These are phyloP conservation scores for Talaromyces marneffei DNA, from an alignment of 2,329 filamentous ascomycete genomes.

Conservation along the genomic window DNA sequence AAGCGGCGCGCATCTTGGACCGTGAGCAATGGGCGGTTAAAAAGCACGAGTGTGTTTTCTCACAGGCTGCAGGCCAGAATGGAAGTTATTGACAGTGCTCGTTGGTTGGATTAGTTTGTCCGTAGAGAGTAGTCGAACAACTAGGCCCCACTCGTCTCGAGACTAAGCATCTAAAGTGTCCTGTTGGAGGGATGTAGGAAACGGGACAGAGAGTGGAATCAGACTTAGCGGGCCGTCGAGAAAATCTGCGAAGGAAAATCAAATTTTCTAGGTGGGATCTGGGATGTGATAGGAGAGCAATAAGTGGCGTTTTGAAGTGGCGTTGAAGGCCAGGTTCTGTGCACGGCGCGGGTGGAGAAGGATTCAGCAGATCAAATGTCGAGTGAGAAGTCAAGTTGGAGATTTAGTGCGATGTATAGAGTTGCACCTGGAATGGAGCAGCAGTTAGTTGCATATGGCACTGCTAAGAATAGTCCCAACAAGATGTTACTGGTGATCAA, in stretches of 20 bases:
- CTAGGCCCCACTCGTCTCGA: conserved; percentile 2
- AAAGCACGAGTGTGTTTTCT: conserved; percentile 7
- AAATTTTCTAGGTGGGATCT: neutral
- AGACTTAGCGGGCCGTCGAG: conserved; percentile 5
- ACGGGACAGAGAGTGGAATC: neutral
- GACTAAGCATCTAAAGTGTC: conserved; percentile 1
- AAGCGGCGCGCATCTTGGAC: conserved; percentile 7
- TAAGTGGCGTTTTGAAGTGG: conserved; percentile 11
- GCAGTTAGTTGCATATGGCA: neutral
- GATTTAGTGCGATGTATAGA: neutral
- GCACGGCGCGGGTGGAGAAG: conserved; percentile 9
- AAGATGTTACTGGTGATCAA: neutral
- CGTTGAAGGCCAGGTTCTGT: conserved; percentile 5
- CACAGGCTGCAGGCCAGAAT: conserved; percentile 1
- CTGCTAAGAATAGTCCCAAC: conserved; percentile 7
- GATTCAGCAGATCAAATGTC: neutral
- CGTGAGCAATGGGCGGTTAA: conserved; percentile 15
- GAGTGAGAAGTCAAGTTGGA: neutral
- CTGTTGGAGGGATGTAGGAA: conserved; percentile 3
- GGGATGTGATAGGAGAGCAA: conserved; percentile 14
- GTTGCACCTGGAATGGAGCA: neutral
- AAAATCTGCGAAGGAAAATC: neutral
- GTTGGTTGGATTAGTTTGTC: conserved; percentile 13
- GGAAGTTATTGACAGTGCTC: conserved; percentile 1
- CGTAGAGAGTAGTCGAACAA: conserved; percentile 7